Evolutionary conservation across 164 flowering plant species (phyloP).

Genomic region (Liquidambar formosana): DNA sequence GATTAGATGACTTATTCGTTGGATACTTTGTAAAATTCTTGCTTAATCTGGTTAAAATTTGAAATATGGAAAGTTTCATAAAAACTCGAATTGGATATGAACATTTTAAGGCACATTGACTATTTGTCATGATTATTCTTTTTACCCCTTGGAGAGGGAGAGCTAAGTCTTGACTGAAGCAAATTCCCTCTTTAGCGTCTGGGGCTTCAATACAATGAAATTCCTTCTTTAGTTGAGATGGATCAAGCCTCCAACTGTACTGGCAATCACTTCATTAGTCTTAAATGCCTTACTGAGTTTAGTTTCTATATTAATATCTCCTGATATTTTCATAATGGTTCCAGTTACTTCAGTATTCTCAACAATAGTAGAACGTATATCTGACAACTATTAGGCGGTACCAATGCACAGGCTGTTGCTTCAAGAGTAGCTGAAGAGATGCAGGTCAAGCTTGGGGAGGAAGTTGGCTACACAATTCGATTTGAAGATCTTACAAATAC

Average conservation of each 20-base stretch:
- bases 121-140: too few relatives aligned
- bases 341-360: neutral
- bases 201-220: neutral
- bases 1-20: neutral
- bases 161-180: too few relatives aligned
- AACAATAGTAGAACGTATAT: neutral
- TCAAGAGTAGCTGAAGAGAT: constrained; percentile 96
- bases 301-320: too few relatives aligned
- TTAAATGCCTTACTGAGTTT: too few relatives aligned
- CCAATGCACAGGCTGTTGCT: constrained; percentile 66
- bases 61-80: neutral
- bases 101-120: too few relatives aligned
- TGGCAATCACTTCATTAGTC: too few relatives aligned
- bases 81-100: too few relatives aligned
- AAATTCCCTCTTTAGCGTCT: too few relatives aligned
- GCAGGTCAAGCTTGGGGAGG: constrained; percentile 95
- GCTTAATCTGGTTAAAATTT: neutral
- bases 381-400: neutral
- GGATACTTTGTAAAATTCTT: neutral
- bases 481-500: constrained; percentile 81
- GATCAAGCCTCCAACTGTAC: neutral
- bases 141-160: too few relatives aligned
- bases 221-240: neutral
- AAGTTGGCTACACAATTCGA: constrained; percentile 94
- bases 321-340: neutral